Base-by-base conservation (phyloP, 1,284 basidiomycete genomes). In the Kalmanozyma brasiliensis region DNA sequence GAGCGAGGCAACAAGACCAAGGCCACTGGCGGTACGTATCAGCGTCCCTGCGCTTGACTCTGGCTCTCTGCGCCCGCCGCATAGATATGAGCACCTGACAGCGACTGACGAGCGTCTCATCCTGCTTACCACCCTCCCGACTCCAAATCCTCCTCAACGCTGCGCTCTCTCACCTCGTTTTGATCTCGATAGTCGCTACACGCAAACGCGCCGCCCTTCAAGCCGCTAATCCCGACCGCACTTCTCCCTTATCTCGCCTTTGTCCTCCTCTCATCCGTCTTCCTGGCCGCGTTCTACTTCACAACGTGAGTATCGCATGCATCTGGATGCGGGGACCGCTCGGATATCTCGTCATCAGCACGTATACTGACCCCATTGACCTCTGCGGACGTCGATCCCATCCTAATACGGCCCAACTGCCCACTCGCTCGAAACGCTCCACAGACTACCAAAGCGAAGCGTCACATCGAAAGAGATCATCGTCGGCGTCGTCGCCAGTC, bases 221-320 rank as follows among this genome's bases (percentile, higher is more conserved):
- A 59, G 26, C 72, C 77, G 8, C 29, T 52, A 3, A 59, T 76
- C n/a, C 70, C 76, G 8, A 59, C 64, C 5, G 37, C 53, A 4
- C 24, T 51, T n/a, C 47, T 79, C 34, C 73, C 76, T 3, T 62
- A 69, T 24, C 49, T 76, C 26, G 77, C 76, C n/a, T 55, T 63
- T 20, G 49, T 69, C 14, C 58, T 67, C 7, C 65, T 79, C 14
- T 58, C 58, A 7, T 37, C 65, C 8, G 51, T 74, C 19, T 79
- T 79, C 55, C 49, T 73, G 2, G 58, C 75, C 9, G 67, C 74
- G 6, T 79, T 79, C 55, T 73, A 67, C 56, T 79, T 72, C 30
- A 75, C 77, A 49, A 79, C 74, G 77, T 79, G 59, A 49, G 73
- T 70, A 47, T 24, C 19, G 16, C 37, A 7, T 16, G 23, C 8